Percentiles rank a stretch among this genome's conserved stretches.
Evolutionary conservation across 805 yeast species (phyloP).

Genomic region (Myxozyma neglecta): DNA sequence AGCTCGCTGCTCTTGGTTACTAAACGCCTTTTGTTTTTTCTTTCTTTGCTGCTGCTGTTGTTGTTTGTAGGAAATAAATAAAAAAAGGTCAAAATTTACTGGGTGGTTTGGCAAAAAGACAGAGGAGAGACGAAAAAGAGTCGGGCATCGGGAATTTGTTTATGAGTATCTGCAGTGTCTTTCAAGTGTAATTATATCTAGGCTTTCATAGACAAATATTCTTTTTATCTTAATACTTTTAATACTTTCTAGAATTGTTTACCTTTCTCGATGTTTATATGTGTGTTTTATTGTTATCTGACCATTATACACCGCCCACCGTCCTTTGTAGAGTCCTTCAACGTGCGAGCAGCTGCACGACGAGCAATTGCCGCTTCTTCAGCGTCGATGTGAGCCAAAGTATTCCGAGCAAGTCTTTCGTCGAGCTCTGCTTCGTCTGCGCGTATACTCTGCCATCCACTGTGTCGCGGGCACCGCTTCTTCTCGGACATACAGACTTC

Average conservation of each 20-base stretch:
- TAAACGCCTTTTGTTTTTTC: slow-evolving; percentile 47
- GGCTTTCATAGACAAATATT: background rate
- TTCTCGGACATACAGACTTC: slow-evolving; percentile 30
- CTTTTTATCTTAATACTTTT: background rate
- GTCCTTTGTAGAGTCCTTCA: slow-evolving; percentile 16
- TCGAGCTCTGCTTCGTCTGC: slow-evolving; percentile 29
- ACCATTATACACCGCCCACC: slow-evolving; percentile 19
- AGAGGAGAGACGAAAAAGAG: no score
- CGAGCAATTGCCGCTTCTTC: slow-evolving; percentile 12
- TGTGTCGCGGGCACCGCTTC: slow-evolving; percentile 31
- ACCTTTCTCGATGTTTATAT: no score
- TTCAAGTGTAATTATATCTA: background rate
- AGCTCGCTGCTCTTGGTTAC: slow-evolving; percentile 97
- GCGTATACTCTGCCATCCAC: slow-evolving; percentile 32
- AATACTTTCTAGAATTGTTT: no score
- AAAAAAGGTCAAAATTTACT: background rate
- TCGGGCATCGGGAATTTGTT: no score
- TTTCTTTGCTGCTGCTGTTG: slow-evolving; percentile 8
- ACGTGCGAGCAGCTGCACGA: slow-evolving; percentile 15
- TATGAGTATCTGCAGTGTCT: background rate
- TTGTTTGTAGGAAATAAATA: slow-evolving; percentile 13
- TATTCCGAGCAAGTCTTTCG: slow-evolving; percentile 13
- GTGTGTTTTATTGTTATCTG: background rate
- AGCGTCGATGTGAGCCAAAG: slow-evolving; percentile 8
- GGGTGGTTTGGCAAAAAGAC: no score